Evolutionary conservation across 192 early-diverging fungal genomes (phyloP).

Genomic region (Backusella sp.): DNA sequence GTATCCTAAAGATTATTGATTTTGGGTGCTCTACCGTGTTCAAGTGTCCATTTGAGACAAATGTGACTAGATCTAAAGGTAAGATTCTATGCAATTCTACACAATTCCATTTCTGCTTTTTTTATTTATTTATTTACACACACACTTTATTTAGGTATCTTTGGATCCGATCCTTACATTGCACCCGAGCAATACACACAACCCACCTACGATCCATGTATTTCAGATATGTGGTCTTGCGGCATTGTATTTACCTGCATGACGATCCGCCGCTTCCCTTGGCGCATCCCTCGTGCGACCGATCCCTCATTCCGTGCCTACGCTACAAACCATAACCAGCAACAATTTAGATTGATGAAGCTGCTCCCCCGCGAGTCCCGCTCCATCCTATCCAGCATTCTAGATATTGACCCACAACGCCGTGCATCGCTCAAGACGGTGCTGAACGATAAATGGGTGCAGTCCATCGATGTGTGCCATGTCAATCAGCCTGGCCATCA

Average conservation of each 20-base stretch:
- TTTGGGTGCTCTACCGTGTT: slow-evolving; percentile 92
- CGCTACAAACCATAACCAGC: slow-evolving; percentile 37
- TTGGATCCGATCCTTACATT: slow-evolving; percentile 93
- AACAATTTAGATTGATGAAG: slow-evolving; percentile 51
- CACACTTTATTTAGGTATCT: slow-evolving; percentile 54
- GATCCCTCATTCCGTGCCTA: slow-evolving; percentile 63
- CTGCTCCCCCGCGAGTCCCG: slow-evolving; percentile 59
- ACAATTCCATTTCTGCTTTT: slow-evolving; percentile 37
- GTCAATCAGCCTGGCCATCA: slow-evolving; percentile 10
- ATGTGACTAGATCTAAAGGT: slow-evolving; percentile 44
- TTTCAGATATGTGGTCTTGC: slow-evolving; percentile 85
- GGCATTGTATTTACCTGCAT: slow-evolving; percentile 87
- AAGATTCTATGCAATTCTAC: slow-evolving; percentile 6
- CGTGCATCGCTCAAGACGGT: slow-evolving; percentile 64
- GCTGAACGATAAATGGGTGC: slow-evolving; percentile 74
- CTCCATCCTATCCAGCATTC: slow-evolving; percentile 58
- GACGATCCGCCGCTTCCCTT: slow-evolving; percentile 67
- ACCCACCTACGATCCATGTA: slow-evolving; percentile 74
- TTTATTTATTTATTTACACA: background rate
- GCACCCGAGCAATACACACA: slow-evolving; percentile 79
- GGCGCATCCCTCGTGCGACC: slow-evolving; percentile 50
- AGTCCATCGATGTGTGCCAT: slow-evolving; percentile 57
- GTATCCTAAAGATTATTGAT: slow-evolving; percentile 91
- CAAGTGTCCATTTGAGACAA: slow-evolving; percentile 73
- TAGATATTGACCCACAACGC: slow-evolving; percentile 59